These are phyloP conservation scores for Sclerospora graminicola DNA, from an alignment of 352 stramenopile genomes.

Conservation along the genomic window DNA sequence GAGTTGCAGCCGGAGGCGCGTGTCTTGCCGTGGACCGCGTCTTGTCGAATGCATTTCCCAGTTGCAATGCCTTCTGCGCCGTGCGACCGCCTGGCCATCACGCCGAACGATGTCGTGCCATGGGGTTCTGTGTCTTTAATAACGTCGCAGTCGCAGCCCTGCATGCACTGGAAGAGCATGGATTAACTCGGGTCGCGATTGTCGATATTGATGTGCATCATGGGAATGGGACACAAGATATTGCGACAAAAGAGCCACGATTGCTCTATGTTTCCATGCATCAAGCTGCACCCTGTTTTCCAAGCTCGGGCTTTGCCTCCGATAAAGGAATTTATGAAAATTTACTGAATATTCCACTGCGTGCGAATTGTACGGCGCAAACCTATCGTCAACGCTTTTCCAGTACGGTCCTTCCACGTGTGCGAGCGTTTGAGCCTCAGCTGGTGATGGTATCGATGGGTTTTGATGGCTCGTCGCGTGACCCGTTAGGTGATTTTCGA, in stretches of 20 bases:
- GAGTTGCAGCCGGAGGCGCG: slow-evolving; percentile 66
- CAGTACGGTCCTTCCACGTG: slow-evolving; percentile 19
- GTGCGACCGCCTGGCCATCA: slow-evolving; percentile 61
- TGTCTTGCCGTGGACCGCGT: slow-evolving; percentile 66
- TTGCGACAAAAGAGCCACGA: slow-evolving; percentile 16
- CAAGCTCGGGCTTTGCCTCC: slow-evolving; percentile 25
- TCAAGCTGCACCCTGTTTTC: slow-evolving; percentile 37
- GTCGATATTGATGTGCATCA: slow-evolving; percentile 82
- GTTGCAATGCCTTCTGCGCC: slow-evolving; percentile 82
- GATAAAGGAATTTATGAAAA: slow-evolving; percentile 28
- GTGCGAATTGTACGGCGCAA: slow-evolving; percentile 20
- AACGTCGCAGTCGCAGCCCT: slow-evolving; percentile 91
- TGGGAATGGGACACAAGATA: slow-evolving; percentile 75
- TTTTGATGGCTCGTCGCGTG: slow-evolving; percentile 68
- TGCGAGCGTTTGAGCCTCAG: slow-evolving; percentile 58
- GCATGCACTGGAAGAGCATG: slow-evolving; percentile 77
- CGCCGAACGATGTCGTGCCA: slow-evolving; percentile 30
- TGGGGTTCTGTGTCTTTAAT: slow-evolving; percentile 95
- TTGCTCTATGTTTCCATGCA: slow-evolving; percentile 50
- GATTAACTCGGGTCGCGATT: slow-evolving; percentile 40
- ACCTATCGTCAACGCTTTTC: slow-evolving; percentile 31
- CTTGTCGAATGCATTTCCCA: background rate
- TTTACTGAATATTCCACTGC: slow-evolving; percentile 38
- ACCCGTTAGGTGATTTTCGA: slow-evolving; percentile 36
- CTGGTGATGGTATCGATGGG: slow-evolving; percentile 77